phyloP scores from a whole-genome alignment of 2,329 filamentous ascomycete genomes.

The Exophiala xenobiotica region DNA sequence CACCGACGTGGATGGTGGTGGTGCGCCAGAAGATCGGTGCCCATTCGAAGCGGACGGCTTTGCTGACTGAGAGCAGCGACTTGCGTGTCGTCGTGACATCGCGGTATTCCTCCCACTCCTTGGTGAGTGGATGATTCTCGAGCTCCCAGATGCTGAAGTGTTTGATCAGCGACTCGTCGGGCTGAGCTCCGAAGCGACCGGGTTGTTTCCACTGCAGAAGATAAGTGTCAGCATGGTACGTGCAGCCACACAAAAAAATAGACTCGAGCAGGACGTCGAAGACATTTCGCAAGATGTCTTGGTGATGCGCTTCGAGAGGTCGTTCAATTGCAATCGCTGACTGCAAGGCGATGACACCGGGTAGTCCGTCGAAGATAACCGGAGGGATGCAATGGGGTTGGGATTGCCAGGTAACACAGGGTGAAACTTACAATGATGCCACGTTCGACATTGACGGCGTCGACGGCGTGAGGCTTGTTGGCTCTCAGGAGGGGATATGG shows the following conservation, averaged over 20 bases:
- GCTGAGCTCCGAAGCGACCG: not conserved
- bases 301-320: no score
- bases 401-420: no score
- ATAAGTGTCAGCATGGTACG: not conserved
- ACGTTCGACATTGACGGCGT: not conserved
- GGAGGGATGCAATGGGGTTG: no score
- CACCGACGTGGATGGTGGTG: not conserved
- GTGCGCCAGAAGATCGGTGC: not conserved
- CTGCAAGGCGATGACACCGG: no score
- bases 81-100: not conserved
- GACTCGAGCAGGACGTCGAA: no score
- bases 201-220: not conserved
- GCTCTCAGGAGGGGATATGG: not conserved
- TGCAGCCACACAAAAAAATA: no score
- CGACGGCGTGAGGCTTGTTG: not conserved
- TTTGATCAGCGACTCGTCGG: not conserved
- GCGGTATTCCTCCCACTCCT: not conserved
- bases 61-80: not conserved
- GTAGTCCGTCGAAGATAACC: no score
- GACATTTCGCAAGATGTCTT: no score
- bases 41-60: not conserved
- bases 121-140: not conserved
- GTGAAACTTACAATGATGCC: no score
- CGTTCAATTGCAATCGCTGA: no score
- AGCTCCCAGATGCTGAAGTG: not conserved